A percentile compares a stretch with the other conserved stretches of the same genome.
Conservation (phyloP, 305 asterid species). For the Fraxinus velutina region DNA sequence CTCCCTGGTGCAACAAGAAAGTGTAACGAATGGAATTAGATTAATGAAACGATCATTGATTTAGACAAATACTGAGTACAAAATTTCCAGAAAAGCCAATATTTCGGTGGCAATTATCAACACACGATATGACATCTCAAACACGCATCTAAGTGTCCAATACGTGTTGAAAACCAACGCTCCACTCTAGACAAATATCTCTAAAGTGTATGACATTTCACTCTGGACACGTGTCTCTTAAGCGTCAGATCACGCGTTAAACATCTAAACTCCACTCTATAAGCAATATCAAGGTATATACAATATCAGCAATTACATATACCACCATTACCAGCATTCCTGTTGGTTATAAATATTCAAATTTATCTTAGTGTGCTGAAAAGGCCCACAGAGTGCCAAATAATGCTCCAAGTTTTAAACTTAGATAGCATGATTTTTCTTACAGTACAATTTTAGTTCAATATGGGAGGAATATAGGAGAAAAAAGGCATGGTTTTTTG, state of each 20-base stretch:
- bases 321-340: not conserved
- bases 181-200: not conserved
- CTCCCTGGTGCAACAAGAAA: not conserved
- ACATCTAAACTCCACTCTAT: not conserved
- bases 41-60: not conserved
- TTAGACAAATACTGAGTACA: not conserved
- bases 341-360: not conserved
- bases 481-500: constrained; percentile 61
- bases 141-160: not conserved
- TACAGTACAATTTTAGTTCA: constrained; percentile 5
- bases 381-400: not conserved
- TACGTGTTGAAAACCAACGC: not conserved
- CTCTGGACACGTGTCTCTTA: not conserved
- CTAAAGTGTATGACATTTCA: not conserved
- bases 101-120: not conserved
- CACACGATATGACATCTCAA: not conserved
- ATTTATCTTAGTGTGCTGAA: not conserved
- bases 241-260: not conserved
- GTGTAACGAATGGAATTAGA: not conserved
- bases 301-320: not conserved
- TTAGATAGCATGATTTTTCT: not conserved
- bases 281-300: not conserved
- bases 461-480: constrained; percentile 43
- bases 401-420: not conserved
- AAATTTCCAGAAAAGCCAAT: not conserved